Percentiles rank a stretch among this genome's conserved stretches.
Conservation (phyloP, 257 asterid species). For the Penstemon eatonii region DNA sequence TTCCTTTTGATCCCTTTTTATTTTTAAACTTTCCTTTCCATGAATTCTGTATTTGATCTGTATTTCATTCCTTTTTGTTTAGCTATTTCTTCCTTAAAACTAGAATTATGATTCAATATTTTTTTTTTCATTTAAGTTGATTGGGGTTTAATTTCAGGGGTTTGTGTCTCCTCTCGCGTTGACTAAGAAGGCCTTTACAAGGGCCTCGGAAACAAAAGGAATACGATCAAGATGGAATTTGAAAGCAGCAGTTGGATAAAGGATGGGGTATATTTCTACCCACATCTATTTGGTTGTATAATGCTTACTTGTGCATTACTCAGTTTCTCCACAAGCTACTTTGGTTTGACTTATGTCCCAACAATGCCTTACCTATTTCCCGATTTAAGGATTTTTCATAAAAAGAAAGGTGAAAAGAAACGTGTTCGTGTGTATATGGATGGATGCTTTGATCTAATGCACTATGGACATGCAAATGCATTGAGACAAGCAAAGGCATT, state of each 20-base stretch:
- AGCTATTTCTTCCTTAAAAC: conserved; percentile 7
- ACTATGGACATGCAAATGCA: conserved; percentile 98
- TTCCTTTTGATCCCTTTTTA: conserved; percentile 5
- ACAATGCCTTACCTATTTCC: conserved; percentile 65
- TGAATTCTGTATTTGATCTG: conserved; percentile 31
- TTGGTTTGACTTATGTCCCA: conserved; percentile 70
- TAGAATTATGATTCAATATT: not conserved
- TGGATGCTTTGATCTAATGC: conserved; percentile 98
- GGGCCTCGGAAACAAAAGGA: conserved; percentile 31
- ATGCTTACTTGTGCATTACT: conserved; percentile 90
- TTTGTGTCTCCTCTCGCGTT: conserved; percentile 71
- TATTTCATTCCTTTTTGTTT: not conserved
- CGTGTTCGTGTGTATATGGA: conserved; percentile 90
- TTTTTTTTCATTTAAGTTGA: not conserved
- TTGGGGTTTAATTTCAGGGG: conserved; percentile 48
- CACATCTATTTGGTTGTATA: conserved; percentile 86
- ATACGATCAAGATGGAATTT: conserved; percentile 59
- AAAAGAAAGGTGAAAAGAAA: conserved; percentile 59
- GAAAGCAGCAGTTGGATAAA: conserved; percentile 74
- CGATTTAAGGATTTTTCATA: conserved; percentile 59
- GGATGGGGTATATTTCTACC: conserved; percentile 78
- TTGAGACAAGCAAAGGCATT: conserved; percentile 88
- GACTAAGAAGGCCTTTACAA: conserved; percentile 30
- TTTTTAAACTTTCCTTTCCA: conserved; percentile 7
- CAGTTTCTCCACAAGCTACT: conserved; percentile 79